Evolutionary conservation across 75 land plant species (phyloP), one percentile per base, ranked within the genome.

Genomic region (Selaginella tamariscina): DNA sequence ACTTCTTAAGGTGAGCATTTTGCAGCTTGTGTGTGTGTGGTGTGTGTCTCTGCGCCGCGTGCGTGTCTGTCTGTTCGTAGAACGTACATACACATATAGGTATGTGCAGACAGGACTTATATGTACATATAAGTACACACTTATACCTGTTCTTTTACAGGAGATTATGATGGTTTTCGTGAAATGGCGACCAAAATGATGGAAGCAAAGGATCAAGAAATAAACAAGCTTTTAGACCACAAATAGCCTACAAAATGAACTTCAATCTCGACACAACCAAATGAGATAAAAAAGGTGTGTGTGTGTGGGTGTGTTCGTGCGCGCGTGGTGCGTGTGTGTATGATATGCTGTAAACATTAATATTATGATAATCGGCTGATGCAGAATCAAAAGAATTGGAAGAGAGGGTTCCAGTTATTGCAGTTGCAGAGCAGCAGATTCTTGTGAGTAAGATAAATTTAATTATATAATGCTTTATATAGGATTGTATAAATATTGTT

Each of bases 381-480:
- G 32, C 68, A 86, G 86, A 65, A 29, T 31, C 63, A 57, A 70
- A 44, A 26, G 76, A 75, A 54, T 78, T 75, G 70, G 87, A 84
- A 55, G 49, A 69, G 24, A 62, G 62, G 24, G 54, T 27, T 60
- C 68, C 71, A 22, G 74, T 62, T 68, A 66, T 79, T 32, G 78
- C 74, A 8, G 80, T 65, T 27, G 94, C 92, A 56, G 98, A 94
- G 70, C 96, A 89, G 32, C 98, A 94, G 67, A 94, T 94, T 78
- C 70, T 94, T 85, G 96, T 86, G 79, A 2, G 49, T 39, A n/a
- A n/a, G n/a, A n/a, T n/a, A n/a, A n/a, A n/a, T n/a, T n/a, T n/a
- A n/a, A n/a, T n/a, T n/a, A n/a, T n/a, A 15, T 39, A 39, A 39
- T 5, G 26, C n/a, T 59, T 26, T 21, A 59, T 21, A 59, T 33